A percentile compares a stretch with the other conserved stretches of the same genome.
These are phyloP conservation scores for Phialocephala subalpina DNA, from an alignment of 2,329 filamentous ascomycete genomes.

Conservation along the genomic window DNA sequence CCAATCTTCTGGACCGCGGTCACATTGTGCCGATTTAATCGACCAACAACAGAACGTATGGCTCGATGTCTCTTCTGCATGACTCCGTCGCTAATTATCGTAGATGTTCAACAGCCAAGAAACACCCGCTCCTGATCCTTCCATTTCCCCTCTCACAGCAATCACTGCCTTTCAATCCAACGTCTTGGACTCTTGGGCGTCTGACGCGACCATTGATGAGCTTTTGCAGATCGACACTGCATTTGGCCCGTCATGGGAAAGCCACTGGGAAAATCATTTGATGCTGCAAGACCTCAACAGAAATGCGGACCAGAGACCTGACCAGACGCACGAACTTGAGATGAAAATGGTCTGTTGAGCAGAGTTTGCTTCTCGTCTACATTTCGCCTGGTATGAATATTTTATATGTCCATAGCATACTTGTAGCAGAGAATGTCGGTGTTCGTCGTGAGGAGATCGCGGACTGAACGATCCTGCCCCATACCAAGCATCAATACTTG, in stretches of 20 bases:
- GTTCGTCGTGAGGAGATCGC: constrained; percentile 4
- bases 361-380: not conserved
- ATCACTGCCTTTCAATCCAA: not conserved
- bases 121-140: too few relatives aligned
- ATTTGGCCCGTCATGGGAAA: not conserved
- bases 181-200: not conserved
- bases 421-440: constrained; percentile 1
- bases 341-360: not conserved
- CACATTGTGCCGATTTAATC: too few relatives aligned
- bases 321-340: not conserved
- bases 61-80: too few relatives aligned
- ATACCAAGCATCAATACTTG: constrained; percentile 7
- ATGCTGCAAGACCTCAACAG: not conserved
- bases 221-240: not conserved
- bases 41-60: too few relatives aligned
- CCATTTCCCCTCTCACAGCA: not conserved
- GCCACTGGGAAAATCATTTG: not conserved
- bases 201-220: not conserved
- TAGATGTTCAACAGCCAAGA: not conserved
- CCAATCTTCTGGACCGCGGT: too few relatives aligned
- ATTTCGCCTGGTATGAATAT: not conserved
- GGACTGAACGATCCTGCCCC: not conserved
- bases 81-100: not conserved
- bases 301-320: not conserved
- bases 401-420: constrained; percentile 5